These are phyloP conservation scores for Nevesoporus exiguus DNA, from an alignment of 768 basidiomycete species.

Conservation along the genomic window DNA sequence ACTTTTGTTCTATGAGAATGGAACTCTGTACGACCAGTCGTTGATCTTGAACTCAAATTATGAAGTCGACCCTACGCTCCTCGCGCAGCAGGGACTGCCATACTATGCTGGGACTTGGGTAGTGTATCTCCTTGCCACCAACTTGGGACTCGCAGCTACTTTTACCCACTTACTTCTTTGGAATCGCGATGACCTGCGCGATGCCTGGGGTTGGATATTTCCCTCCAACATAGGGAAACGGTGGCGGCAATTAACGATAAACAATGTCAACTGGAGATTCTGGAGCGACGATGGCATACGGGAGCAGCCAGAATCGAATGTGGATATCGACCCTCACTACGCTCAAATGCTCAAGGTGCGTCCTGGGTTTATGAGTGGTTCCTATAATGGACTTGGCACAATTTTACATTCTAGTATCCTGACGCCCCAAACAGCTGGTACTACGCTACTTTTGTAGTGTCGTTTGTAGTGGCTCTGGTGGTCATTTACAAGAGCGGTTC, in stretches of 20 bases:
- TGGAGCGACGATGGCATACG: slow-evolving; percentile 24
- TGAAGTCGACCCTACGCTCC: slow-evolving; percentile 44
- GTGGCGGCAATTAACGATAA: slow-evolving; percentile 23
- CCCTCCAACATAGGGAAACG: slow-evolving; percentile 29
- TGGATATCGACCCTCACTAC: slow-evolving; percentile 53
- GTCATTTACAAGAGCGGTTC: slow-evolving; percentile 43
- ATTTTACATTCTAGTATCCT: background rate
- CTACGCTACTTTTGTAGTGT: background rate
- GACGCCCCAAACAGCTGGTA: background rate
- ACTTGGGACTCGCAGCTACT: slow-evolving; percentile 42
- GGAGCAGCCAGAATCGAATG: slow-evolving; percentile 31
- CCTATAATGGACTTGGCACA: background rate
- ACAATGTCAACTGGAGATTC: slow-evolving; percentile 39
- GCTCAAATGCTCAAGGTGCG: slow-evolving; percentile 46
- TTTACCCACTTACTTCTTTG: slow-evolving; percentile 51
- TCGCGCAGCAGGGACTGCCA: slow-evolving; percentile 39
- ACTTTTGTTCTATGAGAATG: slow-evolving; percentile 1
- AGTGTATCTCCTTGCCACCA: slow-evolving; percentile 15
- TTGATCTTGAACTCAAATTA: background rate
- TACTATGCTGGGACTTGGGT: slow-evolving; percentile 30
- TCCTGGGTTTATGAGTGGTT: slow-evolving; percentile 13
- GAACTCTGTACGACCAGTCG: background rate
- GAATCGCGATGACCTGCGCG: slow-evolving; percentile 49
- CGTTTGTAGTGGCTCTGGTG: background rate
- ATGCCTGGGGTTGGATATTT: slow-evolving; percentile 45